These are phyloP conservation scores for Stenogyne calaminthoides DNA, from an alignment of 305 asterid species.

Conservation along the genomic window DNA sequence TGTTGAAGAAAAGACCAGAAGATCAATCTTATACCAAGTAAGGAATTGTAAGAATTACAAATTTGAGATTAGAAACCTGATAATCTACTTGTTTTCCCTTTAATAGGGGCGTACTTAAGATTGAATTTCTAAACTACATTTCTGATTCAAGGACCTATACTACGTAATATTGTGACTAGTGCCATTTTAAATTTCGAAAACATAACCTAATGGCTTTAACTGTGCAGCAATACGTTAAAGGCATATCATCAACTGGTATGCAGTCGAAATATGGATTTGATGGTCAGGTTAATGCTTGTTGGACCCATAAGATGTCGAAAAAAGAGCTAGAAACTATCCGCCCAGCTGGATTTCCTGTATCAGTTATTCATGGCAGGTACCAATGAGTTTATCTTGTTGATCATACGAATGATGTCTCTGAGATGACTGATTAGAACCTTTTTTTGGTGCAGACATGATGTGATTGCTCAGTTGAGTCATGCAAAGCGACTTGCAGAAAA, in stretches of 20 bases:
- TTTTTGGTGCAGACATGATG: conserved; percentile 45
- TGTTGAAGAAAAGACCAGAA: conserved; percentile 75
- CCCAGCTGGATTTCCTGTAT: conserved; percentile 66
- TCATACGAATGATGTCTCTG: conserved; percentile 15
- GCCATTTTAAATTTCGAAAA: neutral
- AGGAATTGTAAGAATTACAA: conserved; percentile 33
- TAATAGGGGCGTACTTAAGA: neutral
- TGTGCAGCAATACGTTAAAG: conserved; percentile 87
- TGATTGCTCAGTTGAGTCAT: no score
- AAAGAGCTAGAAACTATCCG: conserved; percentile 72
- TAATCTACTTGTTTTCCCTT: neutral
- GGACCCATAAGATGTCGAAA: conserved; percentile 78
- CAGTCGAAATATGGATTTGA: conserved; percentile 86
- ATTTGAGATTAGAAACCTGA: conserved; percentile 9
- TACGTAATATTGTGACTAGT: neutral
- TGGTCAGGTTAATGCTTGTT: conserved; percentile 94
- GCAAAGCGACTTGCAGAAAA: conserved; percentile 81
- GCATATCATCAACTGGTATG: conserved; percentile 89
- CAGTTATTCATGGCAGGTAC: conserved; percentile 98
- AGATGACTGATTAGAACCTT: conserved; percentile 33
- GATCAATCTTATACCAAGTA: conserved; percentile 85
- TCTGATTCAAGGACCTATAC: conserved; percentile 2
- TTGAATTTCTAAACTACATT: neutral
- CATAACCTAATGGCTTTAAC: conserved; percentile 19
- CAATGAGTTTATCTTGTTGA: conserved; percentile 5